A percentile compares a stretch with the other conserved stretches of the same genome.
These are phyloP conservation scores for Chalaropsis ovoidea DNA, from an alignment of 2,329 filamentous ascomycete genomes.

Conservation along the genomic window DNA sequence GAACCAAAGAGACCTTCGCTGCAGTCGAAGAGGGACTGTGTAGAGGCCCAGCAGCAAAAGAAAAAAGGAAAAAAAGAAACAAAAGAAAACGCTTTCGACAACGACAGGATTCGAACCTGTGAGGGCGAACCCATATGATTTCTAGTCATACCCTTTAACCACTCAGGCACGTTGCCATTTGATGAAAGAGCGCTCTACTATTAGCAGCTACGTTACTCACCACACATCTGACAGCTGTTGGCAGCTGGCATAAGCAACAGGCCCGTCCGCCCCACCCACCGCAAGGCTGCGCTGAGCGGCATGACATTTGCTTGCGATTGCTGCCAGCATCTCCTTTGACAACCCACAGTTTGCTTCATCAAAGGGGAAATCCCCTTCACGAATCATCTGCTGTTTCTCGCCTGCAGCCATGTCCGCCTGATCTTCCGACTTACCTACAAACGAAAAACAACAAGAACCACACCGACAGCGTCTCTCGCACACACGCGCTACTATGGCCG, in stretches of 20 bases:
- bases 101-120: slow-evolving; percentile 23
- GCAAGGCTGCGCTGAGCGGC: background rate
- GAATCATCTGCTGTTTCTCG: background rate
- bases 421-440: background rate
- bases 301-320: background rate
- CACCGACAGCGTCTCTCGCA: background rate
- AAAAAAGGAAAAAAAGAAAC: background rate
- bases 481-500: background rate
- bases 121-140: slow-evolving; percentile 21
- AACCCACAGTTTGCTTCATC: background rate
- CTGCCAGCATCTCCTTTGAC: background rate
- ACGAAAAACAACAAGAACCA: background rate
- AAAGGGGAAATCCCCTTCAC: background rate
- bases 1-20: too few species aligned
- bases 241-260: background rate
- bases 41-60: background rate
- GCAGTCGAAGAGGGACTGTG: background rate
- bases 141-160: slow-evolving; percentile 23
- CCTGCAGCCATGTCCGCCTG: background rate
- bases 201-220: background rate
- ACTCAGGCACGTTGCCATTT: slow-evolving; percentile 19
- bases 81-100: slow-evolving; percentile 14
- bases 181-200: background rate
- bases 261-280: background rate
- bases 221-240: background rate